Base-by-base conservation (phyloP, 1,284 basidiomycete species). In the Irpex sp. region DNA sequence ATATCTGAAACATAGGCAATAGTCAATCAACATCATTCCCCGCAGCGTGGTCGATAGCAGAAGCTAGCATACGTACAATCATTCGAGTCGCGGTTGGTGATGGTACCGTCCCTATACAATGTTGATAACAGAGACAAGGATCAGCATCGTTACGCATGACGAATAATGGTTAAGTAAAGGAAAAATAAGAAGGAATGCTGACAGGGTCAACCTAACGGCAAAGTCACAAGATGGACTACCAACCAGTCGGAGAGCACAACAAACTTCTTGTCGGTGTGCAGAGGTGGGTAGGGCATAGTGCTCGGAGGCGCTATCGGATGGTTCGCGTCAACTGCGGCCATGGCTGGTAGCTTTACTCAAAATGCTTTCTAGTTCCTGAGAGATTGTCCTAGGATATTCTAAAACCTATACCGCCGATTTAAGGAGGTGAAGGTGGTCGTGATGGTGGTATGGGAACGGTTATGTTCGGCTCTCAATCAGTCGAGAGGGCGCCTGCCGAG, bases 211-310 rank as follows among this genome's bases (percentile, higher is more conserved):
- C 49, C 17, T 17, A 21, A 6, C 57, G n/a, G 46, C 21, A 13
- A 57, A n/a, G 37, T 11, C 15, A 43, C 9, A 26, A 50, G 26
- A 19, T 5, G 43, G 37, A 54, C 59, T 64, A 67, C 90, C 67
- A 70, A 94, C 93, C 93, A 96, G 76, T 97, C 94, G 61, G 93
- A 92, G 51, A 96, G 80, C 43, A 93, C 90, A 35, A 95, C 88
- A 69, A 94, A 96, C 71, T 86, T 86, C 75, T 93, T 92, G 77
- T 91, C 87, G 61, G 79, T 78, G 77, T 94, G 86, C 56, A 95
- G 77, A 5, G 89, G 86, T 31, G 92, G 92, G 74, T 93, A 92
- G 2, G 90, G 89, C 2, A 94, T 80, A 3, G 86, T 87, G 72
- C 88, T 89, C 70, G 84, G 74, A 36, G 87, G 87, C 26, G 68